phyloP scores from a whole-genome alignment of 176 grass and related monocot species.

The Avena atlantica region DNA sequence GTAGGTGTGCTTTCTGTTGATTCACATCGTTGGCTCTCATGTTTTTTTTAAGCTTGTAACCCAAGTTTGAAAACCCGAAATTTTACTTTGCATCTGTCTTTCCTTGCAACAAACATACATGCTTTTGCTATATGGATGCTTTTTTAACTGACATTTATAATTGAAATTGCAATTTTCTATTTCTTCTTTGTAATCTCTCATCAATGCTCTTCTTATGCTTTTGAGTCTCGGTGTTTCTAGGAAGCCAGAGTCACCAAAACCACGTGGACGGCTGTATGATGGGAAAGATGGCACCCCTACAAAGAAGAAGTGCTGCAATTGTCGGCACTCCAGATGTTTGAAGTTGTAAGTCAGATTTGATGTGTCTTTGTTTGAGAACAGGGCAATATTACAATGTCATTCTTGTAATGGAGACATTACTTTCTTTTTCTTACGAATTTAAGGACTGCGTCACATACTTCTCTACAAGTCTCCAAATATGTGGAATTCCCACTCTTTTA shows the following conservation, averaged over 20 bases:
- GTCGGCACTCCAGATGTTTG: slow-evolving; percentile 90
- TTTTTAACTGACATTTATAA: not conserved
- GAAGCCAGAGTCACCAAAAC: slow-evolving; percentile 82
- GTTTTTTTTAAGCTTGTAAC: slow-evolving; percentile 19
- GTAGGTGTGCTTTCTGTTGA: slow-evolving; percentile 24
- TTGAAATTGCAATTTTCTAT: not conserved
- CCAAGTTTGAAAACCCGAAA: slow-evolving; percentile 18
- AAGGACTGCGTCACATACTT: not conserved
- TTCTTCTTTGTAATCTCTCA: slow-evolving; percentile 3
- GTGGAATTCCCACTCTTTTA: not conserved
- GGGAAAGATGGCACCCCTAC: slow-evolving; percentile 80
- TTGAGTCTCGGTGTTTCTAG: slow-evolving; percentile 53
- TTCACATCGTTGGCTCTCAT: slow-evolving; percentile 9
- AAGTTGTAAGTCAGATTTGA: slow-evolving; percentile 78
- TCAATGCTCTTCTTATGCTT: slow-evolving; percentile 35
- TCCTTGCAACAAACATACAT: not conserved
- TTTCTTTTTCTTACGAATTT: slow-evolving; percentile 28
- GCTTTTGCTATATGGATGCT: slow-evolving; percentile 9
- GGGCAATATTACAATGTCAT: not conserved
- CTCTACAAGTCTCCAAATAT: slow-evolving; percentile 27
- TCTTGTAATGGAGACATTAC: not conserved
- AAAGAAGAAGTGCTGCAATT: slow-evolving; percentile 97
- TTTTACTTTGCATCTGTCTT: slow-evolving; percentile 27
- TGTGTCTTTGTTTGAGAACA: slow-evolving; percentile 18
- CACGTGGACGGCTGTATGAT: slow-evolving; percentile 55